Evolutionary conservation across 306 rosid species (phyloP), one percentile per base, ranked within the genome.

Genomic region (Senna tora): DNA sequence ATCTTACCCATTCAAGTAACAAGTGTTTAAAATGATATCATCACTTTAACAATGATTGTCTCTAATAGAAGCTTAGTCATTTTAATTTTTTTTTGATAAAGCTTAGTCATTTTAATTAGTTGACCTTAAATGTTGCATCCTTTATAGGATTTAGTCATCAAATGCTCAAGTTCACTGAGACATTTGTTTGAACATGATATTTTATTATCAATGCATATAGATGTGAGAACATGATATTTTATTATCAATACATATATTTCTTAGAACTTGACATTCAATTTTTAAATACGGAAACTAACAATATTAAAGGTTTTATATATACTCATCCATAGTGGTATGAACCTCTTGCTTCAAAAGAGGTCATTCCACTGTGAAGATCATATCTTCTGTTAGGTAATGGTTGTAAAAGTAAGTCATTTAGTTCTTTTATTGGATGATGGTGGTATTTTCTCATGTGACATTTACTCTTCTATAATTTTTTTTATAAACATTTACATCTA

Each of bases 261-360:
- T n/a, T n/a, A n/a, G n/a, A 45, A 13, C 19, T 47, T n/a, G 20
- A 47, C n/a, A 5, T 47, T 47, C 20, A 47, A 47, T n/a, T 15
- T n/a, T 15, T 20, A n/a, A 47, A 47, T 47, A 20, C 53, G 9
- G 4, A 47, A 47, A 47, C 7, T 47, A 17, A 45, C 39, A 36
- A 20, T 47, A 15, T 2, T 47, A n/a, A 15, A 47, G 19, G 20
- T 47, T 47, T 3, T 47, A 47, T 47, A n/a, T 15, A n/a, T n/a
- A n/a, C n/a, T n/a, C n/a, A n/a, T 30, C 92, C 90, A 9, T 79
- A 74, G 22, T 92, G 96, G 98, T 92, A 92, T 76, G 88, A 90
- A 87, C 96, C 91, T 2, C 96, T 92, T 73, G 89, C 96, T 74
- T 73, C 78, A 77, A 88, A 90, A 82, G 88, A 81, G 61, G 51